These are phyloP conservation scores for Lasiosphaeris hirsuta DNA, from an alignment of 495 filamentous ascomycete genomes.

Conservation along the genomic window DNA sequence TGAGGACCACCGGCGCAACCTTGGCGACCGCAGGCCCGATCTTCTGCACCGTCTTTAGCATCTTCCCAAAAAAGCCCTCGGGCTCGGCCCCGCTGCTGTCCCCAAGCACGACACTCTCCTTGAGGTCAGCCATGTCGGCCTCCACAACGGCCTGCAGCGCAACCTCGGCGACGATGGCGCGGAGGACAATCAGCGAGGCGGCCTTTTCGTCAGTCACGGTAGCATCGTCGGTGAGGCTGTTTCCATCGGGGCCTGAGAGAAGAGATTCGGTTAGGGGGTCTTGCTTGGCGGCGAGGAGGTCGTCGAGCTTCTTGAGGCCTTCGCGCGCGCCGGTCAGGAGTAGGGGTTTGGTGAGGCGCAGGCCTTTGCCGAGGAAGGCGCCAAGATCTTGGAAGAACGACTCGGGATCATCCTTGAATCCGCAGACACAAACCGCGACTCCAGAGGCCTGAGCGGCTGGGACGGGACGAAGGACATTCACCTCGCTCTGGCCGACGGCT, in stretches of 20 bases:
- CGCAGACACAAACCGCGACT: too few species aligned
- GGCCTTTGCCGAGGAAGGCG: constrained; percentile 5
- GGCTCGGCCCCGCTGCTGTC: too few species aligned
- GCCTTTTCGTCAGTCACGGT: constrained; percentile 5
- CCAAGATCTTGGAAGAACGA: constrained; percentile 10
- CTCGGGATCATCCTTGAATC: not conserved
- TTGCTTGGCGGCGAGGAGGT: not conserved
- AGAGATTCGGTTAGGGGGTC: too few species aligned
- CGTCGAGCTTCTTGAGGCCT: not conserved
- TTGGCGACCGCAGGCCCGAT: too few species aligned
- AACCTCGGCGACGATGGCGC: constrained; percentile 37
- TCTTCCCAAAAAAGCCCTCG: too few species aligned
- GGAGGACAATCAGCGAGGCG: constrained; percentile 22
- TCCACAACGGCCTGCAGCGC: constrained; percentile 30
- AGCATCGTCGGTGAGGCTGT: not conserved
- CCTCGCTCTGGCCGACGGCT: not conserved
- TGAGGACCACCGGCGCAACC: too few species aligned
- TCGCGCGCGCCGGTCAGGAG: constrained; percentile 1
- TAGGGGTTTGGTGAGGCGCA: constrained; percentile 9
- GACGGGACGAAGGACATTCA: not conserved
- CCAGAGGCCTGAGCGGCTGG: too few species aligned
- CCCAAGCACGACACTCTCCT: too few species aligned
- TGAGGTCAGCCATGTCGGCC: too few species aligned
- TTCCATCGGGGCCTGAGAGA: not conserved
- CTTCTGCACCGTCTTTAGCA: too few species aligned